Base-by-base conservation (phyloP, 495 filamentous ascomycete species). In the Friedmanniomyces endolithicus region DNA sequence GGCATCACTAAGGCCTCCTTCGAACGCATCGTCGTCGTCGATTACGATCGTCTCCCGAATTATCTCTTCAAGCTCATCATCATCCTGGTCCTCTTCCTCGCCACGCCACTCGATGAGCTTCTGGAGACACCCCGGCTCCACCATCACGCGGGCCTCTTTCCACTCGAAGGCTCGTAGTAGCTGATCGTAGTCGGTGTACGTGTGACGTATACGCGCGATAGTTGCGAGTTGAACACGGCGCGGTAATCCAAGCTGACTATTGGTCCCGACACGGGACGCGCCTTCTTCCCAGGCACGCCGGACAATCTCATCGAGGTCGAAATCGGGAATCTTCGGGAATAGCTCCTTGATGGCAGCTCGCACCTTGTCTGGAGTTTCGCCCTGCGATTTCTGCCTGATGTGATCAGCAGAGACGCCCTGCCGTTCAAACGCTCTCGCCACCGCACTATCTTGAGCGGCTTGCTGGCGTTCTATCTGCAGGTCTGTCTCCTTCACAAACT, bases 101-200 rank as follows among this genome's bases (percentile, higher is more conserved):
- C 86, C 87, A 65, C 88, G 82, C 90, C 90, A 95, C 74, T 86
- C 82, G 63, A 87, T 78, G 51, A 95, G 72, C 62, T 83, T 77
- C 51, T 83, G 78, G 27, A 90, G 71, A 48, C 82, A 87, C 14
- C 79, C 68, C 43, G 81, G 75, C 62, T 90, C 84, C 35, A 92
- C 84, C 39, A 71, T 67, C 53, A 74, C 77, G 53, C 89, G 76
- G 23, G 88, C 87, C 53, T 86, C 84, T 43, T 76, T 71, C 68
- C 80, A 89, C 8, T 68, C 71, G 6, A 75, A 79, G 45, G 76
- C 72, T 55, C 74, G 80, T 24, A 96, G 72, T 25, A 94, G 72
- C 57, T 77, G 70, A 68, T 96, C 89, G 67, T 96, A 96, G 57
- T 86, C 75, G 17, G 90, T 96, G 66, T 94, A 87, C 27, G 71